These are phyloP conservation scores for Asterochloris sp. DNA, from an alignment of 139 green algal species.

Conservation along the genomic window DNA sequence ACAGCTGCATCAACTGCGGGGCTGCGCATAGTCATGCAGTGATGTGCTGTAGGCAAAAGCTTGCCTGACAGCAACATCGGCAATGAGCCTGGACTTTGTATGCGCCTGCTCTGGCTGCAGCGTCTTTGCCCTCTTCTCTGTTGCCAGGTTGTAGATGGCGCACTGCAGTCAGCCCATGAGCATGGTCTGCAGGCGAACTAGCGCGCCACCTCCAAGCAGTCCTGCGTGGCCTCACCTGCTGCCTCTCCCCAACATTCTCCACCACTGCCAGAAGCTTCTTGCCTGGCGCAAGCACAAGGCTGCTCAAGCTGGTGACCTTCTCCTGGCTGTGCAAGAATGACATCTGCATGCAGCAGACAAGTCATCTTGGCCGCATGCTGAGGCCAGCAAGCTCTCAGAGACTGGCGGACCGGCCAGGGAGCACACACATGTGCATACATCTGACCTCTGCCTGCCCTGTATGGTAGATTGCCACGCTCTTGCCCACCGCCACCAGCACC, in stretches of 20 bases:
- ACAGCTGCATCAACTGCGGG: too few relatives aligned
- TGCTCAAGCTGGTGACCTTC: conserved; percentile 1
- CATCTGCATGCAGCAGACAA: background rate
- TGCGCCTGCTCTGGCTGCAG: conserved; percentile 8
- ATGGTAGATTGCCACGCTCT: conserved; percentile 10
- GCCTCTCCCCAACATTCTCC: conserved; percentile 1
- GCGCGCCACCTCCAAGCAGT: background rate
- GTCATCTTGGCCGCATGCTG: background rate
- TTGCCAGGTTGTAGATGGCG: conserved; percentile 7
- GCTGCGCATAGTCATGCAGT: too few relatives aligned
- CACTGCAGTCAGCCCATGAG: conserved; percentile 1
- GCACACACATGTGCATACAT: too few relatives aligned
- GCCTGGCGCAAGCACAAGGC: background rate
- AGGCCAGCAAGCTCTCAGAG: background rate
- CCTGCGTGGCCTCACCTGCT: background rate
- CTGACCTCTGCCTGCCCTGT: background rate
- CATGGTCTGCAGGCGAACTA: background rate
- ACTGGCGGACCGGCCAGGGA: background rate
- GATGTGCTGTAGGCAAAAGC: background rate
- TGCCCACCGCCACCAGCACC: background rate
- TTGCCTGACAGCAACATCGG: conserved; percentile 3
- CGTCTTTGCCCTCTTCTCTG: background rate
- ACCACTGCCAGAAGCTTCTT: conserved; percentile 9
- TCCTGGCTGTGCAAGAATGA: conserved; percentile 3
- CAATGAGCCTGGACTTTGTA: background rate